Conservation (phyloP, 805 yeast species). For the Candida awuae region DNA sequence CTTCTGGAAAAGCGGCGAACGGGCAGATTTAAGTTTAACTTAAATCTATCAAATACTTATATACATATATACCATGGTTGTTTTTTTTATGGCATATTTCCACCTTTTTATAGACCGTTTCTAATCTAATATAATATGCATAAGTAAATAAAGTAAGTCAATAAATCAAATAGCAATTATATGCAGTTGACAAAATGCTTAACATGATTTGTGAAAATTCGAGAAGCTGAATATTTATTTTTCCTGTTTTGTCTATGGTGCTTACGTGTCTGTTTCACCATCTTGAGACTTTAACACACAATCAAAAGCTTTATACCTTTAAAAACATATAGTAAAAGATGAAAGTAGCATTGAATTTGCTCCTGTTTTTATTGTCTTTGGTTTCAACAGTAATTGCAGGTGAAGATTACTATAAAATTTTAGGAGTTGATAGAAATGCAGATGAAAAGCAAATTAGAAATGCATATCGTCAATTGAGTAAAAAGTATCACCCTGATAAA, state of each 20-base stretch:
- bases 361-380: slow-evolving; percentile 3
- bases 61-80: not conserved
- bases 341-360: not conserved
- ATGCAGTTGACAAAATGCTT: too few relatives aligned
- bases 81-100: too few relatives aligned
- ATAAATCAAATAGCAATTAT: too few relatives aligned
- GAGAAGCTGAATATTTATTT: too few relatives aligned
- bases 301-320: not conserved
- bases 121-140: too few relatives aligned
- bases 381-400: slow-evolving; percentile 25
- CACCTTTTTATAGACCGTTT: too few relatives aligned
- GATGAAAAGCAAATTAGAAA: slow-evolving; percentile 74
- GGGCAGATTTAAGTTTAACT: not conserved
- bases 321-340: not conserved
- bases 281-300: not conserved
- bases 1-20: slow-evolving; percentile 11
- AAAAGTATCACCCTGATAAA: slow-evolving; percentile 92
- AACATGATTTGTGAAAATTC: too few relatives aligned
- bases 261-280: too few relatives aligned
- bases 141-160: too few relatives aligned
- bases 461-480: slow-evolving; percentile 74
- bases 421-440: slow-evolving; percentile 66
- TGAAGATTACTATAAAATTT: slow-evolving; percentile 41
- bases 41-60: slow-evolving; percentile 1
- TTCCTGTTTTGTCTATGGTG: too few relatives aligned